Base-by-base conservation (phyloP, 306 rosid genomes). In the Prunus salicina region DNA sequence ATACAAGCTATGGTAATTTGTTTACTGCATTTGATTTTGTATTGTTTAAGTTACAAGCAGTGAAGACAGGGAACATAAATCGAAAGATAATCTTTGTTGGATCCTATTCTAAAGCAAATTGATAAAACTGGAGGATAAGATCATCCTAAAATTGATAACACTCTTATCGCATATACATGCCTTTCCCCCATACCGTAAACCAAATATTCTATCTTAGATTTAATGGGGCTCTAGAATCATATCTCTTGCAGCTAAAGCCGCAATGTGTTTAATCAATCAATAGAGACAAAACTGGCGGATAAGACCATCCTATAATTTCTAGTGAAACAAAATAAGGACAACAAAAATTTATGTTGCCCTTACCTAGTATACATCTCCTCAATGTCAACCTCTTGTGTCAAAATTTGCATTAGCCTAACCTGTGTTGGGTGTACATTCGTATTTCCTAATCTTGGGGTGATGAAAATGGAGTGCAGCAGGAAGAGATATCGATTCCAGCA, bases 401-500 rank as follows among this genome's bases (percentile, higher is more conserved):
- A 79, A 74, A n/a, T 77, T 72, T 47, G 67, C 41, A 30, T 27
- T 12, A 49, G 71, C 63, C 62, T 77, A 79, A 81, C 64, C 85
- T 75, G 32, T 50, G 47, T 25, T 38, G 4, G n/a, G 24, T 27
- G 69, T 67, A 43, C 68, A 63, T 62, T 45, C 41, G 11, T 85
- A 57, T 13, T 58, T 69, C 41, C 47, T 61, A 64, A 56, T 82
- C 83, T 80, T 79, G 63, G 76, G 82, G 3, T 25, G 69, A 56
- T 20, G 55, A 52, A 43, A 78, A 73, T 24, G 88, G 80, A 78
- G 90, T 79, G 73, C 96, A 92, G 76, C 96, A 95, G 65, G 93
- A 86, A 71, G 99, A 89, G 75, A 92, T 91, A 75, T 96, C 89
- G 25, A 96, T 86, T 79, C 97, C 99, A 30, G 97, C 98, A 75